phyloP scores from a whole-genome alignment of 345 rosid species.

The Eucalyptus regnans region DNA sequence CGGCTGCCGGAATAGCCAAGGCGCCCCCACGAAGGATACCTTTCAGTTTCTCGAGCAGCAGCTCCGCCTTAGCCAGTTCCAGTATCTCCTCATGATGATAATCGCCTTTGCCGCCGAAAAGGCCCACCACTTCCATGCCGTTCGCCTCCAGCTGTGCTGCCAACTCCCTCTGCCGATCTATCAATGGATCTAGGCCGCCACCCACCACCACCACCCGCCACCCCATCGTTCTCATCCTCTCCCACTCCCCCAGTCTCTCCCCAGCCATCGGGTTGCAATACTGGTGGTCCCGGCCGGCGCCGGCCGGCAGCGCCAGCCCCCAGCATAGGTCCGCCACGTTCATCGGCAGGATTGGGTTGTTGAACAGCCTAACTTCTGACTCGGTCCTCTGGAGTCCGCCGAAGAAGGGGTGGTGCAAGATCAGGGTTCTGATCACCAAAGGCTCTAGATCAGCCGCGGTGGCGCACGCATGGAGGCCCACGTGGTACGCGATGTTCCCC shows the following conservation, averaged over 20 bases:
- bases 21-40: neutral
- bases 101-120: neutral
- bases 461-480: neutral
- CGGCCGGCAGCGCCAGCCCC: constrained; percentile 21
- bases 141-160: neutral
- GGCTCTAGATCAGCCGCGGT: constrained; percentile 1
- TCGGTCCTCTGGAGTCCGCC: constrained; percentile 15
- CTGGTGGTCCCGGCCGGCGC: constrained; percentile 22
- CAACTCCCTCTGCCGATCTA: constrained; percentile 12
- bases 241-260: neutral
- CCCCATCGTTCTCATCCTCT: neutral
- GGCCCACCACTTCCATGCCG: constrained; percentile 13
- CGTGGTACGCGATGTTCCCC: constrained; percentile 1
- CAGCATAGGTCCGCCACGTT: constrained; percentile 12
- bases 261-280: constrained; percentile 16
- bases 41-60: neutral
- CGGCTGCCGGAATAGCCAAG: neutral
- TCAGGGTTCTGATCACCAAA: constrained; percentile 5
- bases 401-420: constrained; percentile 23
- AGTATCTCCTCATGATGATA: neutral
- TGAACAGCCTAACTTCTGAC: constrained; percentile 4
- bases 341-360: constrained; percentile 8
- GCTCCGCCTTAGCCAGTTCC: neutral
- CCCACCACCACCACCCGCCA: constrained; percentile 10
- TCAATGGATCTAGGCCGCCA: constrained; percentile 1